phyloP scores from a whole-genome alignment of 23 red algal species.

The Chondrus crispus region DNA sequence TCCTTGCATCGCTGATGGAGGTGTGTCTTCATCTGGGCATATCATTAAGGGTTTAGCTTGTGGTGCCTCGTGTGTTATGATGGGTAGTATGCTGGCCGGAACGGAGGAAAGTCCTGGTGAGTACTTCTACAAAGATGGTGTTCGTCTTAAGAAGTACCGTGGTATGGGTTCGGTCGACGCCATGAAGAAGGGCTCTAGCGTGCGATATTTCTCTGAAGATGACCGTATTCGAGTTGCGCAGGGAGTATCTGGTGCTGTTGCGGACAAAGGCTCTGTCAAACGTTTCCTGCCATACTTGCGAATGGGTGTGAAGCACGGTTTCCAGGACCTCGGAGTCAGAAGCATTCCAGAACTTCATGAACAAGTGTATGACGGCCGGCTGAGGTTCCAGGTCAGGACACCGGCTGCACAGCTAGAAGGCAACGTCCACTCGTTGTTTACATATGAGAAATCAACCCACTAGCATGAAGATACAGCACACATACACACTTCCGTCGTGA shows the following conservation, averaged over 20 bases:
- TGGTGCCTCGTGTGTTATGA: conserved; percentile 92
- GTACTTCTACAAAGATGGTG: conserved; percentile 99
- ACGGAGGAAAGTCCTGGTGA: conserved; percentile 96
- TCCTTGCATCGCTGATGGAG: conserved; percentile 97
- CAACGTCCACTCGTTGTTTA: conserved; percentile 88
- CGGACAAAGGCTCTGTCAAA: conserved; percentile 90
- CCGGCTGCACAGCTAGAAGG: conserved; percentile 95
- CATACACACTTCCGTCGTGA: too few species aligned
- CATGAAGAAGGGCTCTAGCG: conserved; percentile 92
- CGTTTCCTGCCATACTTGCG: conserved; percentile 93
- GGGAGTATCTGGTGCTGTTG: conserved; percentile 94
- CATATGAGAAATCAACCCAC: conserved; percentile 86
- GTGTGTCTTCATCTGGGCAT: conserved; percentile 90
- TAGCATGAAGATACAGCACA: too few species aligned
- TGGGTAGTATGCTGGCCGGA: conserved; percentile 98
- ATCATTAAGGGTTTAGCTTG: conserved; percentile 96
- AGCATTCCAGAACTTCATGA: conserved; percentile 78
- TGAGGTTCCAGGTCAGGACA: conserved; percentile 93
- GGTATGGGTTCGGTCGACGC: conserved; percentile 96
- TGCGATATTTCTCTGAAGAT: conserved; percentile 92
- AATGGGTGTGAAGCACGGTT: conserved; percentile 89
- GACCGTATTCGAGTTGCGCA: conserved; percentile 94
- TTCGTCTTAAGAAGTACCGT: conserved; percentile 97
- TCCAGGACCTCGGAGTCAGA: conserved; percentile 94
- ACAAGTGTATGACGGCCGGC: conserved; percentile 64